Conservation (phyloP, 192 early-diverging fungal genomes). For the Gamsiella multidivaricata region DNA sequence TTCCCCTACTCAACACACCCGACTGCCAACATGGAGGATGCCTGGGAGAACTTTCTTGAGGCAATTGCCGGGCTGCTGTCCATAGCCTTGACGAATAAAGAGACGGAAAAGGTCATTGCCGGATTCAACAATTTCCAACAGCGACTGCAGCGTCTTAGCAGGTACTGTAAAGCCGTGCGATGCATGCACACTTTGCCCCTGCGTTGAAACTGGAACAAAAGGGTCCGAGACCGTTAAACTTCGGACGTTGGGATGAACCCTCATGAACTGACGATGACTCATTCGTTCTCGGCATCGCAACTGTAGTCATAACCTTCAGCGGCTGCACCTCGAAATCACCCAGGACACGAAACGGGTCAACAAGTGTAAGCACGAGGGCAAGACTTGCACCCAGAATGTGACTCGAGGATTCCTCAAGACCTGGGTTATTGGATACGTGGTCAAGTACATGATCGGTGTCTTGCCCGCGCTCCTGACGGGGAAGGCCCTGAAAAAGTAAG, state of each 20-base stretch:
- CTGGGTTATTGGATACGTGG: constrained; percentile 65
- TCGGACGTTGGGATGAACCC: no score
- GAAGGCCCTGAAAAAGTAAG: constrained; percentile 63
- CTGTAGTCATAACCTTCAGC: constrained; percentile 58
- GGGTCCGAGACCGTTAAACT: no score
- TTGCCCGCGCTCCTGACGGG: constrained; percentile 65
- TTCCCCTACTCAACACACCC: neutral
- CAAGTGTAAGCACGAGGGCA: constrained; percentile 71
- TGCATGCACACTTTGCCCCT: no score
- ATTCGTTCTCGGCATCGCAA: no score
- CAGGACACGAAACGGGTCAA: constrained; percentile 26
- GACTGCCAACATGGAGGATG: constrained; percentile 20
- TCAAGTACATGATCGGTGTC: constrained; percentile 69
- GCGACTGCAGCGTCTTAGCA: constrained; percentile 73
- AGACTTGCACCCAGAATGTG: constrained; percentile 72
- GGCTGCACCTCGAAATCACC: constrained; percentile 54
- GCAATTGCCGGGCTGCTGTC: constrained; percentile 68
- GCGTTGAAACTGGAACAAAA: no score
- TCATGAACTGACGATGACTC: no score
- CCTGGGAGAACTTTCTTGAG: constrained; percentile 72
- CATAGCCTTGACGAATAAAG: constrained; percentile 71
- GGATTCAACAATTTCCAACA: constrained; percentile 72
- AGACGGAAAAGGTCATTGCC: constrained; percentile 69
- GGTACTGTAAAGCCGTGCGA: constrained; percentile 51
- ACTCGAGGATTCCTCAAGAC: constrained; percentile 73